Evolutionary conservation across 2,329 filamentous ascomycete species (phyloP).

Genomic region (Diaporthe longicolla): DNA sequence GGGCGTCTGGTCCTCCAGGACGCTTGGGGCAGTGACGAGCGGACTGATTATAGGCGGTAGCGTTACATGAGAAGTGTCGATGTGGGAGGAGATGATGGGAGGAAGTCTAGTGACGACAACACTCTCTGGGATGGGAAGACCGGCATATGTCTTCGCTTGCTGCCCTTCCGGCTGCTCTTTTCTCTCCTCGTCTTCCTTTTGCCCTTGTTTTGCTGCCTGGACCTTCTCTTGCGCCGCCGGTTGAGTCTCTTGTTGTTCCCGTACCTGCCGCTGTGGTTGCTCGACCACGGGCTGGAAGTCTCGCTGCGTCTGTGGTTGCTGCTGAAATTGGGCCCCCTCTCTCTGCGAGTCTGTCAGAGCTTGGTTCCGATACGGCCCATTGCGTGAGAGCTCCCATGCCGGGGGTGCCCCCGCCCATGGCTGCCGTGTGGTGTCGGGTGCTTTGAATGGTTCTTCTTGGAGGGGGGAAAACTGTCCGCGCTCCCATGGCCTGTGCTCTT

Average conservation of each 20-base stretch:
- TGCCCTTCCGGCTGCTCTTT: not conserved
- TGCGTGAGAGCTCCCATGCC: not conserved
- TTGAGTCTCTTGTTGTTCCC: not conserved
- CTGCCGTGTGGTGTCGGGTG: too few relatives aligned
- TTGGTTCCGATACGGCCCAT: not conserved
- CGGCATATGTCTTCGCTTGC: too few relatives aligned
- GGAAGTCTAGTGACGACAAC: too few relatives aligned
- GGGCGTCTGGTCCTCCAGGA: not conserved
- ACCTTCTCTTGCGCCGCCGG: not conserved
- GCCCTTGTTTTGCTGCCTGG: not conserved
- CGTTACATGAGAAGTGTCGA: not conserved
- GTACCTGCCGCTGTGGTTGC: not conserved
- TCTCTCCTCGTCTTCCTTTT: not conserved
- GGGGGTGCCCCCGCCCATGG: not conserved
- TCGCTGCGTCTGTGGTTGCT: not conserved
- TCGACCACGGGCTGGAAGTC: not conserved
- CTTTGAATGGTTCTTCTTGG: too few relatives aligned
- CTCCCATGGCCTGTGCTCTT: not conserved
- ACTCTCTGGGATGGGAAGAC: not conserved
- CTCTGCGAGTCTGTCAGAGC: not conserved
- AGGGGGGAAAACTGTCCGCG: not conserved
- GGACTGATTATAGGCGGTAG: not conserved
- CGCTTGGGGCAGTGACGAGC: not conserved
- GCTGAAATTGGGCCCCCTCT: not conserved
- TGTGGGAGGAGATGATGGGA: not conserved